phyloP scores from a whole-genome alignment of 106 monocot genomes.

The Chionographis japonica region DNA sequence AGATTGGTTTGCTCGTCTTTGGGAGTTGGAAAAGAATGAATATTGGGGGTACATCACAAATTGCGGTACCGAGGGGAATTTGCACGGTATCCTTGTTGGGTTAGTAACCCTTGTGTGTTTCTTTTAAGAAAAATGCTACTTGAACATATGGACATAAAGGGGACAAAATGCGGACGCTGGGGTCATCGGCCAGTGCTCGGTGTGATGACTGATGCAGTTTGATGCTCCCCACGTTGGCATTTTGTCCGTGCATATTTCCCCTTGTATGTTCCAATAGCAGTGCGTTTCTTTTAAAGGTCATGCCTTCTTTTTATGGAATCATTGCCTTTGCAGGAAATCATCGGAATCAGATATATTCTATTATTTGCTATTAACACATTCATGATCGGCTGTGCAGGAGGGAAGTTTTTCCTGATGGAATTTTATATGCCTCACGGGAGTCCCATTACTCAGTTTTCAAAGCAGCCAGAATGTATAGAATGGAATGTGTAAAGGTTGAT shows the following conservation, averaged over 20 bases:
- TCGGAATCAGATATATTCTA: no score
- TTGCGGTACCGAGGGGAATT: constrained; percentile 88
- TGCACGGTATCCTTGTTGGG: constrained; percentile 88
- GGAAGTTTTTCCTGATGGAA: constrained; percentile 56
- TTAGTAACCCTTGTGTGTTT: constrained; percentile 14
- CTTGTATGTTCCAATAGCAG: no score
- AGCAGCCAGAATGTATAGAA: constrained; percentile 48
- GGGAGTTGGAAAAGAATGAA: constrained; percentile 78
- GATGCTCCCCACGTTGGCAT: no score
- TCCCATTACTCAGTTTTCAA: constrained; percentile 54
- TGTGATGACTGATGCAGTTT: no score
- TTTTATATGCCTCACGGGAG: constrained; percentile 64
- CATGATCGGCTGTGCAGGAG: no score
- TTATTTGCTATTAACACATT: no score
- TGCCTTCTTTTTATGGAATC: no score
- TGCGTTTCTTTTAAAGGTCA: no score
- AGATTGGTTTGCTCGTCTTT: constrained; percentile 87
- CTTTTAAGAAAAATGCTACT: not conserved
- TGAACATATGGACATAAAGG: not conserved
- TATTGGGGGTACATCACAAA: constrained; percentile 95
- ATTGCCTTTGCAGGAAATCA: no score
- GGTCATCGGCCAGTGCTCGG: no score
- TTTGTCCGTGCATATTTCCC: no score
- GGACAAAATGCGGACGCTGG: not conserved
- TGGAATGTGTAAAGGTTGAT: constrained; percentile 41